A percentile compares a stretch with the other conserved stretches of the same genome.
Evolutionary conservation across 2,329 filamentous ascomycete genomes (phyloP).

Genomic region (Venturia effusa): DNA sequence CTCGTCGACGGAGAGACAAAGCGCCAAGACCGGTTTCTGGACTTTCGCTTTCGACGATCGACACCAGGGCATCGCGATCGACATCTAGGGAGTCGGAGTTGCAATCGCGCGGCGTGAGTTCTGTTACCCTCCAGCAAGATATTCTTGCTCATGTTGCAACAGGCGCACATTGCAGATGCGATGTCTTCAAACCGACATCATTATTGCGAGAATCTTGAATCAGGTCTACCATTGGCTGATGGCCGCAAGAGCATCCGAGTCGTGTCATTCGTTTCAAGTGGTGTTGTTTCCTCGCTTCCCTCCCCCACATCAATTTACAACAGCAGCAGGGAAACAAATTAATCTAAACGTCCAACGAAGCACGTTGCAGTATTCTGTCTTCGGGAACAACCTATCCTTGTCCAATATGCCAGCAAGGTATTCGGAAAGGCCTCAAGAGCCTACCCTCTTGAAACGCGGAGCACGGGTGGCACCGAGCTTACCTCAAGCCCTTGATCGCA

Average conservation of each 20-base stretch:
- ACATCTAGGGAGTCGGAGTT: neutral
- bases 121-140: neutral
- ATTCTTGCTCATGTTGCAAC: neutral
- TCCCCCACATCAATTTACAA: neutral
- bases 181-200: no score
- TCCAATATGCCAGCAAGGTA: neutral
- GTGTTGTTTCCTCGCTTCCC: neutral
- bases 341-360: conserved; percentile 1
- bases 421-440: neutral
- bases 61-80: neutral
- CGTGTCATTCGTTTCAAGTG: neutral
- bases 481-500: neutral
- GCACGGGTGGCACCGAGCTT: conserved; percentile 1
- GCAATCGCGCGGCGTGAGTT: neutral
- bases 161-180: neutral
- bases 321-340: conserved; percentile 4
- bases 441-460: neutral
- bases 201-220: neutral
- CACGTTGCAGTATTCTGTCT: neutral
- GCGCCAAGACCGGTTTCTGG: neutral
- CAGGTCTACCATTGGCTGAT: neutral
- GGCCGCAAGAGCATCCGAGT: neutral
- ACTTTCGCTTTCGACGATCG: neutral
- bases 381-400: neutral
- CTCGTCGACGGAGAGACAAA: neutral